Percentiles rank a stretch among this genome's conserved stretches.
Evolutionary conservation across 768 basidiomycete genomes (phyloP).

Genomic region (Tricholoma sp.): DNA sequence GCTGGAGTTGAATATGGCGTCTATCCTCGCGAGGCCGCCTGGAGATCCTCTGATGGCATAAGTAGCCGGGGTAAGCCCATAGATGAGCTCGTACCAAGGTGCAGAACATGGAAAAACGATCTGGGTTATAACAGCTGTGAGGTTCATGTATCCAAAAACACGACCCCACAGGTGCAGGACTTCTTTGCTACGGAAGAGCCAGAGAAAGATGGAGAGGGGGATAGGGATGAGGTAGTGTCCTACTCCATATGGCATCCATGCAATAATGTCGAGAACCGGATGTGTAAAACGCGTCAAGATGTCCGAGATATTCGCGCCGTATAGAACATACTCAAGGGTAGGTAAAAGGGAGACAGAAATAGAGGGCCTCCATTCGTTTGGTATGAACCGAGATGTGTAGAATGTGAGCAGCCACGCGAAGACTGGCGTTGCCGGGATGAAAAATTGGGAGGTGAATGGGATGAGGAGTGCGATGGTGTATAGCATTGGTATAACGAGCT

Average conservation of each 20-base stretch:
- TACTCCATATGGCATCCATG: constrained; percentile 97
- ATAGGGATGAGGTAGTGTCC: constrained; percentile 87
- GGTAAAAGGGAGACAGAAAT: constrained; percentile 93
- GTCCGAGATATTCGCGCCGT: constrained; percentile 97
- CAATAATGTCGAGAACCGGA: constrained; percentile 85
- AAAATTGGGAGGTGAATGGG: constrained; percentile 87
- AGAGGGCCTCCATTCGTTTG: constrained; percentile 64
- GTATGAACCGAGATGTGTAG: constrained; percentile 85
- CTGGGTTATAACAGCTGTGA: constrained; percentile 83
- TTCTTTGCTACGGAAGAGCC: constrained; percentile 83
- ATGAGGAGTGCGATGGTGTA: constrained; percentile 68
- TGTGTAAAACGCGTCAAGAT: constrained; percentile 94
- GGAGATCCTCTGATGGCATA: constrained; percentile 91
- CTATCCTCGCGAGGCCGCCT: constrained; percentile 90
- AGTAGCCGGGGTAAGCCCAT: constrained; percentile 92
- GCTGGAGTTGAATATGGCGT: constrained; percentile 71
- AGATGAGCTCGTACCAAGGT: constrained; percentile 97
- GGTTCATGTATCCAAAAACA: constrained; percentile 91
- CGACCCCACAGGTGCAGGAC: constrained; percentile 80
- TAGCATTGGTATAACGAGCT: constrained; percentile 71
- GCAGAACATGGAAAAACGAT: constrained; percentile 89
- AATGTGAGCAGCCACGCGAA: constrained; percentile 84
- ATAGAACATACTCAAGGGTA: constrained; percentile 90
- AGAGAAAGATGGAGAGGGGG: constrained; percentile 78
- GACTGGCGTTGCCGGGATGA: constrained; percentile 83